Conservation (phyloP, 1,284 basidiomycete genomes). For the Ganoderma leucocontextum region DNA sequence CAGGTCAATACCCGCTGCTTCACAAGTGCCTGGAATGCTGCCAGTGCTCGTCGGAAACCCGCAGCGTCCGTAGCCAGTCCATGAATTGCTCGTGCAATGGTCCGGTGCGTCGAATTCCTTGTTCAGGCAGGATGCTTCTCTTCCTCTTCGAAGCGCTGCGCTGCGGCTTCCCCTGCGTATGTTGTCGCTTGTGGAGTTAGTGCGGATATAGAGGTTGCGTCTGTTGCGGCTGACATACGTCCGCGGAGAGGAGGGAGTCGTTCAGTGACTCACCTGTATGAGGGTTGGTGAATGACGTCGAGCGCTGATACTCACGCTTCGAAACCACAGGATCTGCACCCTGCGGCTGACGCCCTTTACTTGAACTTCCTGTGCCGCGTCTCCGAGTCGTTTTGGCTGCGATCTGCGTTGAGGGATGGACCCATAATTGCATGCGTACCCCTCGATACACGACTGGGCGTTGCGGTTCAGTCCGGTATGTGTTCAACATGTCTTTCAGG, state of each 20-base stretch:
- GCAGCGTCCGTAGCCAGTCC: background rate
- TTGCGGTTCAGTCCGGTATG: background rate
- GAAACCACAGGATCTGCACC: background rate
- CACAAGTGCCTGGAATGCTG: conserved; percentile 2
- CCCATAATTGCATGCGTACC: background rate
- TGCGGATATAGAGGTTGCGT: background rate
- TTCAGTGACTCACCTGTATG: background rate
- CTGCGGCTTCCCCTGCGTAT: conserved; percentile 6
- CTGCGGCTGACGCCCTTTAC: background rate
- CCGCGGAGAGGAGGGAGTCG: background rate
- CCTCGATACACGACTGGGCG: background rate
- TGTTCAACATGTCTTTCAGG: background rate
- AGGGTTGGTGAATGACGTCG: background rate
- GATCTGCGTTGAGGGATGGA: background rate
- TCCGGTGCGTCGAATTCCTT: background rate
- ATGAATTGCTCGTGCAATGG: background rate
- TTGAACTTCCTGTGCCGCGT: background rate
- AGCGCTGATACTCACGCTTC: background rate
- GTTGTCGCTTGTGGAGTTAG: conserved; percentile 7
- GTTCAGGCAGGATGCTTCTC: conserved; percentile 5
- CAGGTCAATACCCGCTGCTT: background rate
- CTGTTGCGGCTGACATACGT: background rate
- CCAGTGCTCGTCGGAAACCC: background rate
- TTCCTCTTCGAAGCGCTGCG: conserved; percentile 7
- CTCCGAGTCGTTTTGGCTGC: background rate